Base-by-base conservation (phyloP, 1,139 yeast genomes). In the Candida sp. region DNA sequence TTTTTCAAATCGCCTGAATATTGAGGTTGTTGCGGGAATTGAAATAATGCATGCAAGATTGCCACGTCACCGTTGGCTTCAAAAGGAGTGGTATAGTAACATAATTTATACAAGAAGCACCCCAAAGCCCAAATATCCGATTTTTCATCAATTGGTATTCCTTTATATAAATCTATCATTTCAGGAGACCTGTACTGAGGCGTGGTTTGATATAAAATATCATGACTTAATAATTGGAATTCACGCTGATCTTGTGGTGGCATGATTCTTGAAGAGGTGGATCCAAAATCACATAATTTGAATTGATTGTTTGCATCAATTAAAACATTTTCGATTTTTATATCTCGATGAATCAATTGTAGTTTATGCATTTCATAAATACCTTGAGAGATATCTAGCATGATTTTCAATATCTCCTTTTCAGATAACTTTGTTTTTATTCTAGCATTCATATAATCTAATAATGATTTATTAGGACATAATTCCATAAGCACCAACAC, bases 81-180 rank as follows among this genome's bases (percentile, higher is more conserved):
- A 59, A 87, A 87, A 0, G 95, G 95, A 1, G 95, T 87, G 1
- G 86, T 86, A 56, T 84, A 87, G 57, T 83, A 87, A 61, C 93
- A 85, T 45, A 86, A 62, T 56, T 87, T 87, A 65, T 84, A 87
- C 23, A 86, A 65, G 51, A 86, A 84, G 30, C 87, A 85, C 9
- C 95, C 95, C 35, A 87, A 62, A 0, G 95, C 95, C 95, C 95
- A 87, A 33, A 86, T 83, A 61, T 87, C 95, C 2, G 87, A 77
- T 61, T 84, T 84, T 52, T 84, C 87, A 59, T 86, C 88, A 33
- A 87, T 81, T 5, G 91, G 84, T 41, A 75, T 66, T 2, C 84
- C 82, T 44, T 83, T 68, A 53, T 80, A 79, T 38, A 86, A 68
- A 56, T 86, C 93, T 38, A 87, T 73, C 93, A 87, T 86, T 59